Base-by-base conservation (phyloP, 2,329 filamentous ascomycete species). In the Dothistroma pini region DNA sequence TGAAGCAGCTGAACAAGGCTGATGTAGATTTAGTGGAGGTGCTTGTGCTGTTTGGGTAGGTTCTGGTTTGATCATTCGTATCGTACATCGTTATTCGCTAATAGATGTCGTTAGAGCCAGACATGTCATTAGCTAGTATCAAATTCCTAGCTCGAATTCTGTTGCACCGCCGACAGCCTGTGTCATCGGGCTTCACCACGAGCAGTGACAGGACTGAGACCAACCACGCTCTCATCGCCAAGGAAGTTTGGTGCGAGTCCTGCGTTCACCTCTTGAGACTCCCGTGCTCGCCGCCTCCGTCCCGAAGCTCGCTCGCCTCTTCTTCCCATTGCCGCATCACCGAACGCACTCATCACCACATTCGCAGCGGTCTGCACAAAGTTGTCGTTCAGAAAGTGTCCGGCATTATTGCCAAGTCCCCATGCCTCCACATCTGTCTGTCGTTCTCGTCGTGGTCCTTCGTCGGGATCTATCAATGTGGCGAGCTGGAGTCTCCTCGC, bases 381-480 rank as follows among this genome's bases (percentile, higher is more conserved):
- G 62, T 85, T 79, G 31, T 88, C 84, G 60, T 86, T 86, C 80
- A 86, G 81, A 68, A 86, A 84, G 67, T 88, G 84, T 14, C 77
- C 79, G 1, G 79, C 77, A 12, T 80, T 76, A 62, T 86, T 86
- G 22, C 81, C 81, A 9, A 83, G 63, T 25, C 76, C 79, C 64
- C 63, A 74, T 10, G 65, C 67, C 44, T 67, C 66, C 22, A 63
- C 56, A 22, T 63, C 59, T 14, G 61, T 63, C 44, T 77, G 56
- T 79, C 79, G 57, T 78, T 77, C 57, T 69, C 72, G 53, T 22
- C 38, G 41, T 14, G 63, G 69, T 66, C 67, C 69, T 2, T 64
- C 67, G 25, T 62, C 66, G 19, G 74, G 65, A 9, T 67, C 69
- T 21, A 73, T 65, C 9, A 79, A 67, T 29, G 64, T 66, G 4